Base-by-base conservation (phyloP, 306 rosid species). In the Urtica urens region DNA sequence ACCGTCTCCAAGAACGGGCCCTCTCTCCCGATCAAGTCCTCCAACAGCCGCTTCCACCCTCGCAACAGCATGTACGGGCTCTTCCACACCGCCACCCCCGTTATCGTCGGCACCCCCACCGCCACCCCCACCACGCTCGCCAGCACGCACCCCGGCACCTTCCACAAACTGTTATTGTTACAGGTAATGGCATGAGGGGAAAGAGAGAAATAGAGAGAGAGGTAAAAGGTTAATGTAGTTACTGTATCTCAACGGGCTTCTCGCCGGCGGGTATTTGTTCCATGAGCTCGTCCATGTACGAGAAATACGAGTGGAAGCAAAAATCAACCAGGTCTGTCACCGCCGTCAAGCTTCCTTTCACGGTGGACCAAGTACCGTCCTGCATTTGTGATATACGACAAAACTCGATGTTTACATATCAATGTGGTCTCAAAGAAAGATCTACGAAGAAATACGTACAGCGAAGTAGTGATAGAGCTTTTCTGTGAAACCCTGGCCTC, bases 31-130 rank as follows among this genome's bases (percentile, higher is more conserved):
- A 86, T 51, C 71, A 81, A 66, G 55, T 86, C 96, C 72, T 81
- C 93, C 23, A 81, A 58, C 29, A 86, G 71, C 65, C 96, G 81
- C 72, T 86, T 78, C 93, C 96, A 86, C 18, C 96, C 93, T 77
- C 23, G 69, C 19, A 81, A 67, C 20, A 86, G 60, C 93, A 86
- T 82, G 66, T 39, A 81, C 17, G 93, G 93, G 29, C 96, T 86
- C 65, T 82, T 86, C 82, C 86, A 79, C 29, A 86, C 25, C 7
- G 88, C 79, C 44, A 86, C 74, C 10, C 14, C 37, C 22, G 83
- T 78, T 55, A 86, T 79, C 38, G 72, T 55, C 65, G 46, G 41
- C 46, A 72, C 51, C 35, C 79, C 88, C 0, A 78, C 64, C 10
- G 64, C 81, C 30, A 81, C 63, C 13, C 76, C 96, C 38, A 74